These are phyloP conservation scores for Colletotrichum sp. DNA, from an alignment of 2,329 filamentous ascomycete species.

Conservation along the genomic window DNA sequence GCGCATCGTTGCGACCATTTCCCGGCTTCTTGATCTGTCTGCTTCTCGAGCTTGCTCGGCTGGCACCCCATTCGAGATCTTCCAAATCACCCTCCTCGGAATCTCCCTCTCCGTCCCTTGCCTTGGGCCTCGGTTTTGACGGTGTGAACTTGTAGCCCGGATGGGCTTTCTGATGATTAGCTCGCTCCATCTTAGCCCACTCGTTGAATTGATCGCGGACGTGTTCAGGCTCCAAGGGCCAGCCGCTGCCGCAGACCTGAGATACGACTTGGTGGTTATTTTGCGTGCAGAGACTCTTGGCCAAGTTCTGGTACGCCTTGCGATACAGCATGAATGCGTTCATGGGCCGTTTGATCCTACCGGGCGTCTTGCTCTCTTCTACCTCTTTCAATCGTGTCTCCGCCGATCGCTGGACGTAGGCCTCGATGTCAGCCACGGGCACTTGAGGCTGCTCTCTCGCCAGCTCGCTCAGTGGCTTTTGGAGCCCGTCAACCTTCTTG, in stretches of 20 bases:
- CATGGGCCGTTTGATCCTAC: constrained; percentile 90
- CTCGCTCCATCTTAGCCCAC: constrained; percentile 80
- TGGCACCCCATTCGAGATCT: constrained; percentile 47
- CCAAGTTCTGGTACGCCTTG: constrained; percentile 87
- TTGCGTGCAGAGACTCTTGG: constrained; percentile 79
- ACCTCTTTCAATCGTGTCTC: constrained; percentile 73
- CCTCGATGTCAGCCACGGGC: constrained; percentile 77
- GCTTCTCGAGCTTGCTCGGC: constrained; percentile 31
- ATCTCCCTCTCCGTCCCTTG: constrained; percentile 37
- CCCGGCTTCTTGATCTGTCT: constrained; percentile 31
- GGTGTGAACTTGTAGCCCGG: constrained; percentile 95
- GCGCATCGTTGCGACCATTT: constrained; percentile 32
- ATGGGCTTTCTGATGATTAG: constrained; percentile 84
- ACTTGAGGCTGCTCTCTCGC: constrained; percentile 67
- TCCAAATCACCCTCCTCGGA: constrained; percentile 51
- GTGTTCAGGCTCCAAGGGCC: constrained; percentile 79
- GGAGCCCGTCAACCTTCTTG: constrained; percentile 59
- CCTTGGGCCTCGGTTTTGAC: constrained; percentile 65
- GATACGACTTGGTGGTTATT: constrained; percentile 97
- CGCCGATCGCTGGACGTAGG: constrained; percentile 75
- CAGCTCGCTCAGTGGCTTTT: constrained; percentile 73
- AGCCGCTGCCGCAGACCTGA: constrained; percentile 83
- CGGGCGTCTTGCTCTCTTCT: constrained; percentile 68
- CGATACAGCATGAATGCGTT: constrained; percentile 99
- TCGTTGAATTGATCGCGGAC: constrained; percentile 78